These are phyloP conservation scores for Colletotrichum viniferum DNA, from an alignment of 2,329 filamentous ascomycete genomes.

Conservation along the genomic window DNA sequence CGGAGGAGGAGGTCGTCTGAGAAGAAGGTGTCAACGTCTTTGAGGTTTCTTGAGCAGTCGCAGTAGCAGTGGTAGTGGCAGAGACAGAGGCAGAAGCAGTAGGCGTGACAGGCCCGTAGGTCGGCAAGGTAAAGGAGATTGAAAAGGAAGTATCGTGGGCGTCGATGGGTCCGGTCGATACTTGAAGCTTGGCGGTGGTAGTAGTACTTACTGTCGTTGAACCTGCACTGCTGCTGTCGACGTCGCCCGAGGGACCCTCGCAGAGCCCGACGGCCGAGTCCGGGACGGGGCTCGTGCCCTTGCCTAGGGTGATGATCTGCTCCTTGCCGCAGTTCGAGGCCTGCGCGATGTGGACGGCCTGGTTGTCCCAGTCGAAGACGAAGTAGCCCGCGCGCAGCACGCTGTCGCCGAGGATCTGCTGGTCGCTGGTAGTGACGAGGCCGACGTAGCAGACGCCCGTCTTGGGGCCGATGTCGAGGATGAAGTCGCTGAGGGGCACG, in stretches of 20 bases:
- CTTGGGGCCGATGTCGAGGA: conserved; percentile 43
- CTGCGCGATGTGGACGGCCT: conserved; percentile 44
- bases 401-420: conserved; percentile 48
- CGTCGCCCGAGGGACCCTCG: conserved; percentile 26
- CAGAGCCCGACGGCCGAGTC: conserved; percentile 37
- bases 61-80: neutral
- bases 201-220: neutral
- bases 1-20: neutral
- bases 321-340: conserved; percentile 42
- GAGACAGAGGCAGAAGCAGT: neutral
- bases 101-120: neutral
- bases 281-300: conserved; percentile 36
- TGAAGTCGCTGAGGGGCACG: conserved; percentile 53
- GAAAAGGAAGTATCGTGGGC: neutral
- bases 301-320: conserved; percentile 40
- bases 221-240: conserved; percentile 2
- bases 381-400: conserved; percentile 50
- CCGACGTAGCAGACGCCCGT: conserved; percentile 46
- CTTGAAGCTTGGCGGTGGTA: neutral
- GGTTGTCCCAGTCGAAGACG: conserved; percentile 51
- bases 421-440: conserved; percentile 39
- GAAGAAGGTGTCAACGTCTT: neutral
- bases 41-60: neutral
- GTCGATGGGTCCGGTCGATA: neutral
- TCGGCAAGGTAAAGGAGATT: neutral